These are phyloP conservation scores for Suhomyces sp. DNA, from an alignment of 805 yeast species.

Conservation along the genomic window DNA sequence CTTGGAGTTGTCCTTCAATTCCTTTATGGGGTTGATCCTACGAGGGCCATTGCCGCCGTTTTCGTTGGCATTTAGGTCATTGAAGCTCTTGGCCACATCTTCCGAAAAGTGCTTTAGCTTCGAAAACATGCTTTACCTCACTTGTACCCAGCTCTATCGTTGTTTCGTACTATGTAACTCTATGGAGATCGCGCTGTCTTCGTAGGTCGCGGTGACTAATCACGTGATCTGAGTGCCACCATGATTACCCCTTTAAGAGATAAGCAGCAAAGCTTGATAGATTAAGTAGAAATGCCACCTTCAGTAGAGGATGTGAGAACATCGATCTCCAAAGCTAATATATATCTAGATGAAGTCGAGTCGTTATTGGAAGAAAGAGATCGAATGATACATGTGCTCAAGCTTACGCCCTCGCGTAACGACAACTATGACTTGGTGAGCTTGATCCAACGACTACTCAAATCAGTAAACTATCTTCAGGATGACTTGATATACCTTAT, in stretches of 20 bases:
- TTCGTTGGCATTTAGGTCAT: conserved; percentile 23
- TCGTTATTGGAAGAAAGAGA: conserved; percentile 33
- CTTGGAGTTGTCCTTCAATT: conserved; percentile 31
- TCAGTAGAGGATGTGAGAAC: conserved; percentile 18
- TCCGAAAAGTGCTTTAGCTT: conserved; percentile 42
- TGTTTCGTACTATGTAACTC: not conserved
- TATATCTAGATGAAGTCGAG: conserved; percentile 26
- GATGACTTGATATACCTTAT: conserved; percentile 20
- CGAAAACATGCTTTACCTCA: conserved; percentile 30
- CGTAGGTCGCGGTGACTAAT: not conserved
- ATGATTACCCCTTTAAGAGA: not conserved
- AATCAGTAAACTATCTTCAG: conserved; percentile 27
- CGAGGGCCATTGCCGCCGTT: conserved; percentile 17
- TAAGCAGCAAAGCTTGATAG: not conserved
- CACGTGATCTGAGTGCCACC: conserved; percentile 1
- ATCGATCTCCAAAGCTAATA: conserved; percentile 16
- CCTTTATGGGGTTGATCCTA: conserved; percentile 17
- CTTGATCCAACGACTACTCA: conserved; percentile 23
- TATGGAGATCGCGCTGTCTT: not conserved
- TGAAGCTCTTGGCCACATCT: conserved; percentile 44
- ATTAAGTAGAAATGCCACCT: conserved; percentile 4
- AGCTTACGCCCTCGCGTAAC: conserved; percentile 36
- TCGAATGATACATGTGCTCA: conserved; percentile 24
- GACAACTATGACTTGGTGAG: conserved; percentile 37
- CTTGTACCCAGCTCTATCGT: not conserved